Base-by-base conservation (phyloP, 2,329 filamentous ascomycete species). In the Xylaria sp. region DNA sequence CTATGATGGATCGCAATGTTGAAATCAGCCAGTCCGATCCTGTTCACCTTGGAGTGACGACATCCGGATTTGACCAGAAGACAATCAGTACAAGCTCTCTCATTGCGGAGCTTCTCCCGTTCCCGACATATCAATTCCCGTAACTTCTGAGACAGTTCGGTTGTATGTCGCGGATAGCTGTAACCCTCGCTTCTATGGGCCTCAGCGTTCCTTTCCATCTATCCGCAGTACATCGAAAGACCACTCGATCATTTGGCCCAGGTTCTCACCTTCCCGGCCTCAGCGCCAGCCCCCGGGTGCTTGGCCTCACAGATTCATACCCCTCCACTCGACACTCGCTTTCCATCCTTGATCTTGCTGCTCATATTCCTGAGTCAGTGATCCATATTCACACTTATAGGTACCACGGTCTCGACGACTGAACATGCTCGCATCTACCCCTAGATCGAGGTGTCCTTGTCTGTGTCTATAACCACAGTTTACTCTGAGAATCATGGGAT, bases 221-320 rank as follows among this genome's bases (percentile, higher is more conserved):
- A 62, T 18, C 48, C 42, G 48, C 56, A 59, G 16, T 30, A 48
- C 30, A 65, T 13, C 11, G 55, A 59, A 50, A 66, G 65, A 47
- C 66, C 60, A 47, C 65, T 66, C 34, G 47, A 55, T 7, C 58
- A 54, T 55, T 55, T 60, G 49, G 35, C 34, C 30, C 34, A 57
- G 6, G 16, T 48, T 18, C 5, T 61, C 37, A 48, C 13, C 23
- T 30, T 30, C 23, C 23, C 23, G 23, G 23, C 23, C 23, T 30
- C 23, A 30, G 23, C 4, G 23, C 23, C 23, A 30, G 23, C 23
- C 23, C 23, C 23, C 23, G 4, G 23, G 23, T 30, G 23, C 23
- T 30, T 30, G 23, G 23, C 23, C 23, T 30, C 23, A 30, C 23
- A 30, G 23, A 30, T 30, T 30, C 23, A 30, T 30, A 30, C 23